Conservation (phyloP, 208 protist species). For the Phytomonas francai region DNA sequence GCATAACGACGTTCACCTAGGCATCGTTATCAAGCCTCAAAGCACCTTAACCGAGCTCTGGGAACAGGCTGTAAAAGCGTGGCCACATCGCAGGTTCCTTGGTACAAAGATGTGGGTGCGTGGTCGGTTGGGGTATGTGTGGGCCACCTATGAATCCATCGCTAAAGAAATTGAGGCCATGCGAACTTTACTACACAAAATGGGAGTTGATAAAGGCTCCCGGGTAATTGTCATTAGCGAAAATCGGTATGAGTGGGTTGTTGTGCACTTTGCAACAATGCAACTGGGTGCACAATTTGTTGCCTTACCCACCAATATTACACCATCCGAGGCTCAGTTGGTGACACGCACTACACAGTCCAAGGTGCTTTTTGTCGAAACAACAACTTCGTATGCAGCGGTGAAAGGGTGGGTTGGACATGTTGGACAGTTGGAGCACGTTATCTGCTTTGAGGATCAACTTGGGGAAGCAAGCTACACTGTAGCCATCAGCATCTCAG, state of each 20-base stretch:
- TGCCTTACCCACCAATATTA: conserved; percentile 82
- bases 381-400: conserved; percentile 56
- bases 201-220: conserved; percentile 76
- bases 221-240: conserved; percentile 87
- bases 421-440: conserved; percentile 73
- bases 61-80: conserved; percentile 76
- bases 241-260: conserved; percentile 89
- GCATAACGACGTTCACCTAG: conserved; percentile 68
- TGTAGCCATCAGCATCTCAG: conserved; percentile 75
- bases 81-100: conserved; percentile 74
- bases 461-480: conserved; percentile 78
- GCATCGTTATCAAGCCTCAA: conserved; percentile 82
- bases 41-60: conserved; percentile 84
- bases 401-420: conserved; percentile 78
- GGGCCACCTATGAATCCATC: conserved; percentile 88
- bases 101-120: conserved; percentile 87
- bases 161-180: conserved; percentile 66
- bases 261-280: conserved; percentile 84
- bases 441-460: conserved; percentile 86
- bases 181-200: conserved; percentile 69
- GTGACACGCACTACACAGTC: conserved; percentile 81
- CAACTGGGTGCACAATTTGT: conserved; percentile 87
- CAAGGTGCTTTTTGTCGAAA: conserved; percentile 84
- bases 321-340: conserved; percentile 74
- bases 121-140: conserved; percentile 80